Conservation (phyloP, 805 yeast species). For the Hanseniaspora taiwanica region DNA sequence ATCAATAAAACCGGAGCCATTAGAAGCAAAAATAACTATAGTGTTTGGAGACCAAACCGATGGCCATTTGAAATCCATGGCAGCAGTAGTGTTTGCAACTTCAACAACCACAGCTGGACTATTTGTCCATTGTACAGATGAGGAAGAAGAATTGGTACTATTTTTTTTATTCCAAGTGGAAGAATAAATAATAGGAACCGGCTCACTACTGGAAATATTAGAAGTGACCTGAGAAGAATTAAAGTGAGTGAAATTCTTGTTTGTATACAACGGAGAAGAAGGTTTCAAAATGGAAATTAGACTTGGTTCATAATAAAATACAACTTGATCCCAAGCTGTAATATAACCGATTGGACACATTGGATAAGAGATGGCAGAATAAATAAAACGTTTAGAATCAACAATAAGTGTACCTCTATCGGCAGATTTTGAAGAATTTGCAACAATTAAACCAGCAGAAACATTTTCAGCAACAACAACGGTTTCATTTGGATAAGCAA, state of each 20-base stretch:
- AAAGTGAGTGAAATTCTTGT: conserved; percentile 13
- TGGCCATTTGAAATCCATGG: not conserved
- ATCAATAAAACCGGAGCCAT: conserved; percentile 8
- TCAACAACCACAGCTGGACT: not conserved
- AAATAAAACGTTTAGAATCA: conserved; percentile 13
- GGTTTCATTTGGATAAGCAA: conserved; percentile 13
- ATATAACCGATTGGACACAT: conserved; percentile 17
- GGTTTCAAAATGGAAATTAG: conserved; percentile 11
- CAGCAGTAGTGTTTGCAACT: not conserved
- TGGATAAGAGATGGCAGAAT: conserved; percentile 18
- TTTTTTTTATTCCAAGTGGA: conserved; percentile 10
- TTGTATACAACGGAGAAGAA: conserved; percentile 13
- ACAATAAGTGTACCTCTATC: conserved; percentile 17
- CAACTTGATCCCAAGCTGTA: conserved; percentile 8
- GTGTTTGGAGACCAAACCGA: conserved; percentile 5
- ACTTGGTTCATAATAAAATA: conserved; percentile 17
- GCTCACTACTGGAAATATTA: not conserved
- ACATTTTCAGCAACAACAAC: conserved; percentile 15
- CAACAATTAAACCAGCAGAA: conserved; percentile 12
- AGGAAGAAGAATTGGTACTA: conserved; percentile 8
- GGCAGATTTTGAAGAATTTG: conserved; percentile 10
- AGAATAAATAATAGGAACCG: conserved; percentile 5
- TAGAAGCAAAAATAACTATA: conserved; percentile 21
- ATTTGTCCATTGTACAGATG: not conserved
- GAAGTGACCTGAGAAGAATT: conserved; percentile 4